Conservation (phyloP, 106 monocot genomes). For the Ottelia alismoides region DNA sequence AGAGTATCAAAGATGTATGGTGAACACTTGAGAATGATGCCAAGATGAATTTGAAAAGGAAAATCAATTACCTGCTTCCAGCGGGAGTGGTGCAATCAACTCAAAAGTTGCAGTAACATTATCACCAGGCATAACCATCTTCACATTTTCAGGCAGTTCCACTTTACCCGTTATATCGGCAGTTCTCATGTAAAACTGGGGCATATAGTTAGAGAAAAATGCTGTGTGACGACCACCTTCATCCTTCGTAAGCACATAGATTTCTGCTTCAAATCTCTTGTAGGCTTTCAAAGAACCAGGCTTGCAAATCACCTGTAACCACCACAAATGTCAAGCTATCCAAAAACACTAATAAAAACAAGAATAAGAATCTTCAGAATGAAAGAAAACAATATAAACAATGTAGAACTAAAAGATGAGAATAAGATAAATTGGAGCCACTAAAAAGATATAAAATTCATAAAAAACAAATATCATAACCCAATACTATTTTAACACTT, state of each 20-base stretch:
- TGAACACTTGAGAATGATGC: too few species aligned
- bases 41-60: too few species aligned
- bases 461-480: too few species aligned
- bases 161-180: slow-evolving; percentile 96
- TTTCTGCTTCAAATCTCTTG: slow-evolving; percentile 93
- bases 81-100: slow-evolving; percentile 82
- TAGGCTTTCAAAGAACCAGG: slow-evolving; percentile 82
- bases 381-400: too few species aligned
- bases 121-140: slow-evolving; percentile 99
- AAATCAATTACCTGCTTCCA: slow-evolving; percentile 91
- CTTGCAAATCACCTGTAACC: slow-evolving; percentile 70
- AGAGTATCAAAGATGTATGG: too few species aligned
- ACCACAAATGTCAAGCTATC: too few species aligned
- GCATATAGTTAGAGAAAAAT: slow-evolving; percentile 96
- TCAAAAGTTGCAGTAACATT: slow-evolving; percentile 91
- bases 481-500: too few species aligned
- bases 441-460: too few species aligned
- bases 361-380: too few species aligned
- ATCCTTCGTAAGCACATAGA: slow-evolving; percentile 93
- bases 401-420: too few species aligned
- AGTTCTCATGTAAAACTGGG: slow-evolving; percentile 94
- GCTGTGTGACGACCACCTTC: slow-evolving; percentile 97
- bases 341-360: too few species aligned
- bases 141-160: slow-evolving; percentile 81
- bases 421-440: too few species aligned